phyloP scores from a whole-genome alignment of 106 monocot species.

The Allium fistulosum region DNA sequence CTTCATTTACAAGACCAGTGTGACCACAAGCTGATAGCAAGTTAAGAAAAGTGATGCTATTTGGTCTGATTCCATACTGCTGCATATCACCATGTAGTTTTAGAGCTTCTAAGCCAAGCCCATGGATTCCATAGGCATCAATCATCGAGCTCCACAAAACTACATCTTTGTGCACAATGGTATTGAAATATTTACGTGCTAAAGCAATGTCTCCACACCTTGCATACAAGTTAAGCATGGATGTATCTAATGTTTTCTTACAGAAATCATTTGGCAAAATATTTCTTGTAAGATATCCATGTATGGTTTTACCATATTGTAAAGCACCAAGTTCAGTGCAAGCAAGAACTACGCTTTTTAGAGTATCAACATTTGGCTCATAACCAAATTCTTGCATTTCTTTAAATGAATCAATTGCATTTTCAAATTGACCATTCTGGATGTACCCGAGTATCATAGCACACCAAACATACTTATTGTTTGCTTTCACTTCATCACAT shows the following conservation, averaged over 20 bases:
- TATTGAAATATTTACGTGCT: conserved; percentile 36
- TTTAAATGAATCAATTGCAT: conserved; percentile 20
- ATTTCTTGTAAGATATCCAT: conserved; percentile 37
- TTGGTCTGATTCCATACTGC: conserved; percentile 36
- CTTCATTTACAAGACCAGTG: conserved; percentile 36
- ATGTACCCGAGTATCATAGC: conserved; percentile 37
- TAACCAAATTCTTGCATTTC: conserved; percentile 18
- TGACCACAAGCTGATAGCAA: conserved; percentile 17
- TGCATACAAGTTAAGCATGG: conserved; percentile 46
- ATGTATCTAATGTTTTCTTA: conserved; percentile 21
- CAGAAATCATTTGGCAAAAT: not conserved
- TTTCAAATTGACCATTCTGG: conserved; percentile 12
- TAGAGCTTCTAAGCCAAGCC: conserved; percentile 33
- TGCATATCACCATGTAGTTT: conserved; percentile 32
- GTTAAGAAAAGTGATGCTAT: conserved; percentile 33
- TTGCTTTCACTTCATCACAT: conserved; percentile 26
- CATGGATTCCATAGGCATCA: conserved; percentile 44
- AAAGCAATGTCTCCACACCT: conserved; percentile 30
- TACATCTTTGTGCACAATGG: conserved; percentile 34
- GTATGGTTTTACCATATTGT: conserved; percentile 27
- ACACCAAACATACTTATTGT: conserved; percentile 11
- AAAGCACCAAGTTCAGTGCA: conserved; percentile 22
- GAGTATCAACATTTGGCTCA: conserved; percentile 11
- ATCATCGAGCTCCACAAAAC: conserved; percentile 58
- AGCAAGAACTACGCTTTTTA: conserved; percentile 19